Evolutionary conservation across 2,329 filamentous ascomycete species (phyloP).

Genomic region (Curvularia lunata): DNA sequence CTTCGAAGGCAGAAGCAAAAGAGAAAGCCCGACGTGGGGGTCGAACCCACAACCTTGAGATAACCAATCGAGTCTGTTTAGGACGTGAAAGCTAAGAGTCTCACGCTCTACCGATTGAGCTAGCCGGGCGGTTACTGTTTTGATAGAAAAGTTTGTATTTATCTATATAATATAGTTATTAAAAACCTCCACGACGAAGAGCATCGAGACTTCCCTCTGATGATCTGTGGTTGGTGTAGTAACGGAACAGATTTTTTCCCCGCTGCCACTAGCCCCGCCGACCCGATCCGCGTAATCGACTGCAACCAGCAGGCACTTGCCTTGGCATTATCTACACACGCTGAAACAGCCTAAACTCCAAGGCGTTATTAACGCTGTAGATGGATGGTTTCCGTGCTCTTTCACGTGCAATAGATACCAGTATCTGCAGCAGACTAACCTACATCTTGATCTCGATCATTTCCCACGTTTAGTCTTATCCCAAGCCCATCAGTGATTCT

Average conservation of each 20-base stretch:
- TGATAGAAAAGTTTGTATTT: not conserved
- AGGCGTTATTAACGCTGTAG: not conserved
- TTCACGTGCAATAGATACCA: not conserved
- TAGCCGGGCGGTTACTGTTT: conserved; percentile 10
- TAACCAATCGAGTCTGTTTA: conserved; percentile 6
- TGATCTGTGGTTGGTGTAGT: not conserved
- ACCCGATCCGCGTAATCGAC: not conserved
- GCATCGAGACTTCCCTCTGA: too few species aligned
- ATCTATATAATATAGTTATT: not conserved
- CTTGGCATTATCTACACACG: not conserved
- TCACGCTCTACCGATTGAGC: conserved; percentile 52
- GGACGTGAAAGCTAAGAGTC: conserved; percentile 43
- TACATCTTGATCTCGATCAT: not conserved
- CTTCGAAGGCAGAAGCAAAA: not conserved
- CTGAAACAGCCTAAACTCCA: not conserved
- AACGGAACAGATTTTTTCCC: not conserved
- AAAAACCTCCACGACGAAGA: too few species aligned
- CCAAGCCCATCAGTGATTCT: not conserved
- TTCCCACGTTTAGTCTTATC: not conserved
- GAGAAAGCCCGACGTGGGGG: conserved; percentile 6
- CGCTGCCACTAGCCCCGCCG: not conserved
- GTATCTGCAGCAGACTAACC: not conserved
- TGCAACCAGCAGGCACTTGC: not conserved
- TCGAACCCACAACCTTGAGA: too few species aligned
- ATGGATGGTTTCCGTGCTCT: too few species aligned